Conservation (phyloP, 2,329 filamentous ascomycete species). For the Cordyceps javanica region DNA sequence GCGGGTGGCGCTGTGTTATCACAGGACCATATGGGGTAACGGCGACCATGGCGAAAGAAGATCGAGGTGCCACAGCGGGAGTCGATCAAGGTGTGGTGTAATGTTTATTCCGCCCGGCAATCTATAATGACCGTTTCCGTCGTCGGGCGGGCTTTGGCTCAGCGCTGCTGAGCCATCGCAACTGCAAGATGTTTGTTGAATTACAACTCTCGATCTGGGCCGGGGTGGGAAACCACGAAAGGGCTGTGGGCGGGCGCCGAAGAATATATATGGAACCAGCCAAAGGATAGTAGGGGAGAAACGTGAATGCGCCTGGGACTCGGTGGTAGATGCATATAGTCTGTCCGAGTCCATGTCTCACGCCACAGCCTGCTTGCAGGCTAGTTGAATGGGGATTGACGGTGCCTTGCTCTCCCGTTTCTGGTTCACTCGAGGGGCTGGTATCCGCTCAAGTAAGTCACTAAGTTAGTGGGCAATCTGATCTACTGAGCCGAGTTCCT, state of each 20-base stretch:
- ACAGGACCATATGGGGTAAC: neutral
- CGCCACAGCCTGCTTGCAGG: neutral
- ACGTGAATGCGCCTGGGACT: neutral
- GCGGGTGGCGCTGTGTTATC: conserved; percentile 8
- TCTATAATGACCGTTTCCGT: neutral
- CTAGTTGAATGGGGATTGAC: neutral
- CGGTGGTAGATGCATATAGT: neutral
- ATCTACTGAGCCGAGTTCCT: conserved; percentile 1
- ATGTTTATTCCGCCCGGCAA: neutral
- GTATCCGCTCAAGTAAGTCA: neutral
- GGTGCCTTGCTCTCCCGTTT: neutral
- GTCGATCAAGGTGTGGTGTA: neutral
- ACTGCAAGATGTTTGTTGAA: neutral
- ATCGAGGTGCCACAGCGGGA: neutral
- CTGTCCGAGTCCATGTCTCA: conserved; percentile 8
- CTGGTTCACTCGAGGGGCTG: too few species aligned
- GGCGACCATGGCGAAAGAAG: neutral
- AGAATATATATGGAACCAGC: neutral
- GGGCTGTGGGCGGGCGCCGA: neutral
- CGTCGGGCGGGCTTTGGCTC: neutral
- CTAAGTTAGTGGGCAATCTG: neutral
- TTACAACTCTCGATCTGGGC: neutral
- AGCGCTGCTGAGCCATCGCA: conserved; percentile 5
- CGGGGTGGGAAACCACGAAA: neutral
- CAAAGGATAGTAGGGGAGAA: neutral